Percentiles rank a stretch among this genome's conserved stretches.
phyloP scores from a whole-genome alignment of 1,284 basidiomycete species.

The Puccinia triticina region DNA sequence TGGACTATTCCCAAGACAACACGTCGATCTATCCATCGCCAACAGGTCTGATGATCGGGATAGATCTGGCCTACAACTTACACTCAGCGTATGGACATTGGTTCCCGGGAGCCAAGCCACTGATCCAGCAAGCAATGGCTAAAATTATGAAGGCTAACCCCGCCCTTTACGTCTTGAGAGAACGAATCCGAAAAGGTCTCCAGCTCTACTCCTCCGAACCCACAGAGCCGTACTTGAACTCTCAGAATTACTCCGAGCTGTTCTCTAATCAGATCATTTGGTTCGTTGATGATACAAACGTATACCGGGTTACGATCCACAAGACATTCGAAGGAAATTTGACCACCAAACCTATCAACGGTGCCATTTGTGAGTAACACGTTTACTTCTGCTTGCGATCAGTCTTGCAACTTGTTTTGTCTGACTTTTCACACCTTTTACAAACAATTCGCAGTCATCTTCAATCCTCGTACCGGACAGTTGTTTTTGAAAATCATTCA shows the following conservation, averaged over 20 bases:
- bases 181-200: slow-evolving; percentile 97
- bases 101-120: slow-evolving; percentile 98
- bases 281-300: slow-evolving; percentile 99
- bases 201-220: slow-evolving; percentile 99
- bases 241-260: slow-evolving; percentile 91
- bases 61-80: slow-evolving; percentile 96
- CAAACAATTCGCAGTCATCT: slow-evolving; percentile 73
- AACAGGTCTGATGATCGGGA: slow-evolving; percentile 96
- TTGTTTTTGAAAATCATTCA: slow-evolving; percentile 99
- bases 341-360: slow-evolving; percentile 98
- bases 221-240: slow-evolving; percentile 97
- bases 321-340: slow-evolving; percentile 99
- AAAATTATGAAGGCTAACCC: slow-evolving; percentile 99
- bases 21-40: slow-evolving; percentile 99
- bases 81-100: slow-evolving; percentile 99
- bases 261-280: slow-evolving; percentile 99
- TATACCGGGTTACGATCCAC: slow-evolving; percentile 99
- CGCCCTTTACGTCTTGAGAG: slow-evolving; percentile 94
- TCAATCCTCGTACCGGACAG: slow-evolving; percentile 98
- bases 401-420: not conserved
- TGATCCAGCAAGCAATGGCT: slow-evolving; percentile 98
- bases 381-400: not conserved
- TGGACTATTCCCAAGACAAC: slow-evolving; percentile 72
- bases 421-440: not conserved
- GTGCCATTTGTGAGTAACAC: slow-evolving; percentile 42